A percentile compares a stretch with the other conserved stretches of the same genome.
Conservation (phyloP, 352 stramenopile species). For the Globisporangium cystogenes region DNA sequence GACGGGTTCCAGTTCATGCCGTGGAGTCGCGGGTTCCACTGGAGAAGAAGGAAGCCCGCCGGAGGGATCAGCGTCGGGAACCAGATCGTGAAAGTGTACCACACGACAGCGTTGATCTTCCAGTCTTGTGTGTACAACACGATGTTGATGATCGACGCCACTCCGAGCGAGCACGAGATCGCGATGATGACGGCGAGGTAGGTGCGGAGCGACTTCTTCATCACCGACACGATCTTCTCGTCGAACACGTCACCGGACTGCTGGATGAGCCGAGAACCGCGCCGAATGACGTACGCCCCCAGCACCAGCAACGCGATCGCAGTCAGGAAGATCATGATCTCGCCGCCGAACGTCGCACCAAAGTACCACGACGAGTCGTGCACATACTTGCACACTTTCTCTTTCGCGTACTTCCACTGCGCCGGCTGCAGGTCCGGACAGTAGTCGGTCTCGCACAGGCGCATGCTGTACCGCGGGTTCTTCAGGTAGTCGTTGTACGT, state of each 20-base stretch:
- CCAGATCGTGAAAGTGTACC: constrained; percentile 80
- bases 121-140: constrained; percentile 59
- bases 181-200: constrained; percentile 72
- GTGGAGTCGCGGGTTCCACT: constrained; percentile 79
- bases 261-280: constrained; percentile 62
- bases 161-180: constrained; percentile 60
- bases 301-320: constrained; percentile 60
- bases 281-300: constrained; percentile 61
- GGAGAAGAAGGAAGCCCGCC: constrained; percentile 72
- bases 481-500: constrained; percentile 86
- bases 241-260: constrained; percentile 72
- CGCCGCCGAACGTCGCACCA: constrained; percentile 33
- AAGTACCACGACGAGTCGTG: constrained; percentile 63
- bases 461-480: constrained; percentile 69
- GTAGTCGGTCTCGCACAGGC: constrained; percentile 66
- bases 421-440: constrained; percentile 74
- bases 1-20: constrained; percentile 66
- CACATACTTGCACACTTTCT: constrained; percentile 64
- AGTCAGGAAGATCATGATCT: constrained; percentile 59
- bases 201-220: constrained; percentile 76
- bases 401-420: constrained; percentile 71
- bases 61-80: constrained; percentile 68
- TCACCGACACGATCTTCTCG: constrained; percentile 63
- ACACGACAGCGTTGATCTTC: constrained; percentile 67
- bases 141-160: constrained; percentile 54